phyloP scores from a whole-genome alignment of 106 monocot genomes.

The Apostasia shenzhenica region DNA sequence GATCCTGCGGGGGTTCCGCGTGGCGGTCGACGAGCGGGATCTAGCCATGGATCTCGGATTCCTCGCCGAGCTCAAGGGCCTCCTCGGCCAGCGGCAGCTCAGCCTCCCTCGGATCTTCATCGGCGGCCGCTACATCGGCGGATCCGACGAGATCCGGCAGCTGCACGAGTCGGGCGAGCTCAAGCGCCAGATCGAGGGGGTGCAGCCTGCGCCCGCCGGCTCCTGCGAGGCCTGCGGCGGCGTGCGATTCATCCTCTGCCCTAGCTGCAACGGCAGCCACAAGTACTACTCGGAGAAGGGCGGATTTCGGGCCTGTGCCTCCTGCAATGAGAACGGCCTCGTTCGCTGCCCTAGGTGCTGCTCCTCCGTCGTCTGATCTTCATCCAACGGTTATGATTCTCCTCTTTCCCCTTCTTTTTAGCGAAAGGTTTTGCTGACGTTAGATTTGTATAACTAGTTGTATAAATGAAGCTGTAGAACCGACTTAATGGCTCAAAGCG shows the following conservation, averaged over 20 bases:
- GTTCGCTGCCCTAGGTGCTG: conserved; percentile 53
- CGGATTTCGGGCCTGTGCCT: conserved; percentile 50
- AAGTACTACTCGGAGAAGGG: conserved; percentile 55
- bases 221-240: conserved; percentile 55
- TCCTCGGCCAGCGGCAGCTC: conserved; percentile 15
- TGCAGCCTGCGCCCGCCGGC: conserved; percentile 15
- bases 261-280: conserved; percentile 55
- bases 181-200: conserved; percentile 32
- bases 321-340: conserved; percentile 89
- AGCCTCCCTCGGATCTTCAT: conserved; percentile 61
- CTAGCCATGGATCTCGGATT: conserved; percentile 48
- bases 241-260: conserved; percentile 54
- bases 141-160: conserved; percentile 65
- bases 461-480: too few species aligned
- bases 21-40: conserved; percentile 57
- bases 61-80: conserved; percentile 42
- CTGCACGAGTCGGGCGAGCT: conserved; percentile 73
- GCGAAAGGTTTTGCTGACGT: too few species aligned
- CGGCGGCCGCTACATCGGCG: conserved; percentile 62
- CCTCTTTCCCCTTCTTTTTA: not conserved
- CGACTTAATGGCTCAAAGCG: too few species aligned
- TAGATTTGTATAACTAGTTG: too few species aligned
- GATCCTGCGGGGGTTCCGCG: conserved; percentile 49
- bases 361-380: conserved; percentile 14
- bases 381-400: conserved; percentile 1